Conservation (phyloP, 805 yeast genomes). For the Nakazawaea populi region DNA sequence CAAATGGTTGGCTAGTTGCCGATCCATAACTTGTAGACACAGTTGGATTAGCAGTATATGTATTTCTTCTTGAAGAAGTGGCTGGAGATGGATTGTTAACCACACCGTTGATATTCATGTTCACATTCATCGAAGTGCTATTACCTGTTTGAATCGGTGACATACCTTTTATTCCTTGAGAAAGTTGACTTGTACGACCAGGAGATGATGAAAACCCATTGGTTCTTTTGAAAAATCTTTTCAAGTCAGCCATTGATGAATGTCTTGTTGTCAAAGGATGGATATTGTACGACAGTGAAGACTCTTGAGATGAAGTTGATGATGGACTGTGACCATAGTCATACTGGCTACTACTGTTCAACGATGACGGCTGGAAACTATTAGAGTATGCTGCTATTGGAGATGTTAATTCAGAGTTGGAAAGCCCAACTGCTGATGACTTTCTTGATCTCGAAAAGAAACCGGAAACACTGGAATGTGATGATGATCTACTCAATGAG, state of each 20-base stretch:
- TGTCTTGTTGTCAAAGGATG: constrained; percentile 47
- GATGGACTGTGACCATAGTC: constrained; percentile 20
- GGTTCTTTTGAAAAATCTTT: constrained; percentile 60
- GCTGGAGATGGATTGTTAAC: constrained; percentile 4
- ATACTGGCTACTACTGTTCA: constrained; percentile 1
- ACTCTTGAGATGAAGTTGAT: constrained; percentile 22
- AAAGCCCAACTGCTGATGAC: constrained; percentile 33
- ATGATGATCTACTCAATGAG: constrained; percentile 29
- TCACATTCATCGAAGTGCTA: not conserved
- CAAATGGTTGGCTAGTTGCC: constrained; percentile 4
- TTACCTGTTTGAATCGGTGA: constrained; percentile 8
- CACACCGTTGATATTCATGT: constrained; percentile 10
- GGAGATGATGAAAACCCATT: constrained; percentile 16
- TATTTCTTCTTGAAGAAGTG: constrained; percentile 25
- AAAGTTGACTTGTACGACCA: constrained; percentile 9
- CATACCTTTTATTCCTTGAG: constrained; percentile 9
- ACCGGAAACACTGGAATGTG: constrained; percentile 43
- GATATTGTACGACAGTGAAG: constrained; percentile 31
- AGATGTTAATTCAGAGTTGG: constrained; percentile 13
- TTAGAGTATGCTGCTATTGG: constrained; percentile 8
- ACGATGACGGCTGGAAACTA: constrained; percentile 7
- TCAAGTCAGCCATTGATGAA: constrained; percentile 73
- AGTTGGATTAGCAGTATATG: constrained; percentile 24
- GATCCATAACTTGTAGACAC: constrained; percentile 11
- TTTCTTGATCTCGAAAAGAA: constrained; percentile 44